Conservation (phyloP, 805 yeast genomes). For the Yamadazyma endophytica region DNA sequence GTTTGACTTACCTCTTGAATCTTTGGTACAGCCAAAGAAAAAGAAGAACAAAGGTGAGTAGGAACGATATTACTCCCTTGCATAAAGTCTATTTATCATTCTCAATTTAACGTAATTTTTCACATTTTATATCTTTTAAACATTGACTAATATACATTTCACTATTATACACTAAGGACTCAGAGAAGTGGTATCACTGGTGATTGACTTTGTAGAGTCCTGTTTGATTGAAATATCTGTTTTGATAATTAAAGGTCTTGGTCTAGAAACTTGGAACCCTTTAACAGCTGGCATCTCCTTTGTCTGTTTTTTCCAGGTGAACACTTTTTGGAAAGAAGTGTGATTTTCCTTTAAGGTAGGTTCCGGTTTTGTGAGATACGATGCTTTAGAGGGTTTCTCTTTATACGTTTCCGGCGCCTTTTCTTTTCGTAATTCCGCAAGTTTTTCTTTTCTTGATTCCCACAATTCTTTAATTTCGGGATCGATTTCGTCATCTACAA, state of each 20-base stretch:
- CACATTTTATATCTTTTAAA: no score
- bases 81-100: no score
- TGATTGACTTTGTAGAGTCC: no score
- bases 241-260: conserved; percentile 28
- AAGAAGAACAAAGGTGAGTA: no score
- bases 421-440: neutral
- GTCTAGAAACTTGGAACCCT: conserved; percentile 34
- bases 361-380: neutral
- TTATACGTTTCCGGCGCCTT: neutral
- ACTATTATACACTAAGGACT: no score
- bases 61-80: no score
- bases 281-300: conserved; percentile 2
- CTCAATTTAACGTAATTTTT: no score
- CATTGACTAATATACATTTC: no score
- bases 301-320: neutral
- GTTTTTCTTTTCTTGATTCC: conserved; percentile 38
- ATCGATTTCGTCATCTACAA: conserved; percentile 40
- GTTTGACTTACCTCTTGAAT: conserved; percentile 9
- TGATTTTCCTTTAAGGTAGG: no score
- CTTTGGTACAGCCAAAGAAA: no score
- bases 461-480: conserved; percentile 50
- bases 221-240: no score
- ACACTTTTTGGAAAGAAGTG: neutral
- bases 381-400: neutral
- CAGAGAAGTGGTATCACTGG: no score